Evolutionary conservation across 2,329 filamentous ascomycete species (phyloP), one percentile per base, ranked within the genome.

Genomic region (Diaporthe citriasiana): DNA sequence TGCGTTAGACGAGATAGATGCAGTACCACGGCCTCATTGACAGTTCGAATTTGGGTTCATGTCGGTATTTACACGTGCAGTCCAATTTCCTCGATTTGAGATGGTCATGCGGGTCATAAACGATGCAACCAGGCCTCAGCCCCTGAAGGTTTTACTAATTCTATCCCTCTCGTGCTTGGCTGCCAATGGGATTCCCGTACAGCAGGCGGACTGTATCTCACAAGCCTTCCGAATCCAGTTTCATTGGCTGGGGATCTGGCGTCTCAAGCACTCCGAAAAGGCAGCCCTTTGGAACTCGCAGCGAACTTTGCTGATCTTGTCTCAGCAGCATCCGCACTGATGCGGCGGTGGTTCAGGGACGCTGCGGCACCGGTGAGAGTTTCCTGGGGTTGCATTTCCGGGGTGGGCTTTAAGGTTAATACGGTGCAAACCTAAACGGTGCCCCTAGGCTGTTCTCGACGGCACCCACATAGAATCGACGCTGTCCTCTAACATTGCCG

Each of bases 271-370:
- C 33, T 68, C 47, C 33, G 30, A 68, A 53, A 66, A 8, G 47
- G n/a, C 47, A 40, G 30, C 47, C 50, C 63, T 53, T 53, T 68
- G 63, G 63, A 68, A 68, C 63, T 68, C 45, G 63, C 47, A 68
- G 47, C 33, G 63, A 68, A 68, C 63, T 68, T 53, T 68, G 63
- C 63, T 53, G 63, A 68, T 68, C 63, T 68, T 22, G 63, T 68
- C 63, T 68, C 63, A 68, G 45, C 60, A 15, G 45, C 60, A 35
- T 22, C 60, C 60, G 60, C 60, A 66, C 45, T 66, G 60, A 66
- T 66, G 47, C 63, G 47, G 63, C 63, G 53, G 45, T 68, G 63
- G 33, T 68, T 53, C 47, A 68, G 63, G 63, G 63, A 27, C 63
- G 13, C 47, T 30, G 47, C 47, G 47, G 15, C 63, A 12, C 33